phyloP scores from a whole-genome alignment of 176 grass and related monocot species.

The barley (Hordeum vulgare) region DNA sequence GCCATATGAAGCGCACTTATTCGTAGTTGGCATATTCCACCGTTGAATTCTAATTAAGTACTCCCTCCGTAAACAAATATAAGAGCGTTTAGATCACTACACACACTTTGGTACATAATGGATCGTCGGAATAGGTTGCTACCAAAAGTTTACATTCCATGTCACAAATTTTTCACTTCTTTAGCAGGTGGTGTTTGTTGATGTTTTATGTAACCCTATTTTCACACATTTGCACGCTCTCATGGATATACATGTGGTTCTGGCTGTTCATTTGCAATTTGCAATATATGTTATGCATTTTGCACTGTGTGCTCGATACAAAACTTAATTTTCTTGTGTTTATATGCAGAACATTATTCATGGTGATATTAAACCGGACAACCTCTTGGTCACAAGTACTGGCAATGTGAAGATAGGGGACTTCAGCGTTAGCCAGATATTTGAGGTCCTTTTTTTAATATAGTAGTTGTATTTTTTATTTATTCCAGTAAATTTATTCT shows the following conservation, averaged over 20 bases:
- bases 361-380: constrained; percentile 91
- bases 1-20: neutral
- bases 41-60: neutral
- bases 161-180: neutral
- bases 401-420: constrained; percentile 85
- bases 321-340: constrained; percentile 9
- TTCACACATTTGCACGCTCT: neutral
- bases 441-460: constrained; percentile 56
- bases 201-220: neutral
- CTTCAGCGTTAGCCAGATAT: constrained; percentile 90
- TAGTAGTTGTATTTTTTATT: neutral
- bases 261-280: neutral
- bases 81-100: too few relatives aligned
- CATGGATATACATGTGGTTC: neutral
- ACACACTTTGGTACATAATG: neutral
- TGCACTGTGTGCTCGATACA: neutral
- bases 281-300: neutral
- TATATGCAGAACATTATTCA: constrained; percentile 72
- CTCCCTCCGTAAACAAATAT: too few relatives aligned
- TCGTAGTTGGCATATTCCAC: neutral
- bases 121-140: neutral
- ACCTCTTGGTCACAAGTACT: constrained; percentile 69
- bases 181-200: neutral
- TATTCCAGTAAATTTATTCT: constrained; percentile 5
- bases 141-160: neutral